Base-by-base conservation (phyloP, 164 flowering plant species). In the Vitis cinerea region DNA sequence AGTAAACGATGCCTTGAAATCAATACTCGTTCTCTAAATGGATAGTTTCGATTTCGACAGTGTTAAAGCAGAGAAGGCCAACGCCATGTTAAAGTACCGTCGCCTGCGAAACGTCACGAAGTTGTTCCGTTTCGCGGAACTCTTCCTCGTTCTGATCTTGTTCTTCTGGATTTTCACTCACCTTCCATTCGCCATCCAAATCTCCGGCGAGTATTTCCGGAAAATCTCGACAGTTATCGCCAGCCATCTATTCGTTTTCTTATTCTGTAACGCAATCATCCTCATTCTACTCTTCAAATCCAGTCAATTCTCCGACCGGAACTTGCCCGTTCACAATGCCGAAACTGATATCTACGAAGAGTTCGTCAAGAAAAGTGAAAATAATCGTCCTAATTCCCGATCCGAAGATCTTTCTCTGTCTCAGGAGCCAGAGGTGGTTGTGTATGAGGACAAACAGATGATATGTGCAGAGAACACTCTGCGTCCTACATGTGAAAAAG, bases 41-140 rank as follows among this genome's bases (percentile, higher is more conserved):
- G 76, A 61, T 59, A 62, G 31, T 14, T 75, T 77, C 37, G 69
- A 75, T 61, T 67, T 79, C 69, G 83, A 82, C 63, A 73, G 67
- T 67, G 77, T 82, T 8, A 80, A 83, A 69, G 62, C 81, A 27
- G 90, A 85, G 81, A 86, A 90, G 54, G 72, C 82, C 5, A 75
- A 51, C 47, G 89, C 87, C 0, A 75, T 82, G 79, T 65, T 17
- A 10, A 52, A 67, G 37, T 85, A 79, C 72, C 75, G 69, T 37
- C 77, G 72, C 47, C 50, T 85, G n/a, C 80, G 50, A 31, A 79
- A 71, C 74, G 3, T 84, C 10, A 72, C 79, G 3, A 80, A 64
- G 48, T 44, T 87, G 13, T 81, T 91, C 71, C 92, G 97, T 27
- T 50, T 76, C 51, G 8, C 80, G 1, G 97, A 93, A 72, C 50